These are phyloP conservation scores for Fonsecaea pugnacius DNA, from an alignment of 2,329 filamentous ascomycete species.

Conservation along the genomic window DNA sequence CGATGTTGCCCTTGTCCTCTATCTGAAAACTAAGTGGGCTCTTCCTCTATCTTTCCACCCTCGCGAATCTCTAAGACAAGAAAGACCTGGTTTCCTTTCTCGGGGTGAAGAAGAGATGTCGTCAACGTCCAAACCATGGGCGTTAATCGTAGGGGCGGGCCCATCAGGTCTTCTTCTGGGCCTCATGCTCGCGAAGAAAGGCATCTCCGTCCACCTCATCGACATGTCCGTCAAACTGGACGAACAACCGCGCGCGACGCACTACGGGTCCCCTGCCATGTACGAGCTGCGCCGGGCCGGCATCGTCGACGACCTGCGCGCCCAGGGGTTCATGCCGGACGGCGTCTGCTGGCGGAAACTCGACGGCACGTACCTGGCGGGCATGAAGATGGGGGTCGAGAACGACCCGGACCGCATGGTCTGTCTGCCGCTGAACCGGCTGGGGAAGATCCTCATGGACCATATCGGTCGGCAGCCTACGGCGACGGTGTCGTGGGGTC, in stretches of 20 bases:
- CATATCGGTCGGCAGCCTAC: conserved; percentile 44
- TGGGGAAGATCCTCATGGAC: conserved; percentile 49
- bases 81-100: not conserved
- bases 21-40: not conserved
- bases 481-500: conserved; percentile 51
- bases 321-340: conserved; percentile 49
- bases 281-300: conserved; percentile 63
- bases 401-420: conserved; percentile 47
- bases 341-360: conserved; percentile 53
- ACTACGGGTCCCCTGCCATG: conserved; percentile 64
- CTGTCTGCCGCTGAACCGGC: conserved; percentile 50
- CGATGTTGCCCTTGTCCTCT: not conserved
- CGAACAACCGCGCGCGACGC: conserved; percentile 65
- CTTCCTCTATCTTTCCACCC: not conserved
- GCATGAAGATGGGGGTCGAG: conserved; percentile 41
- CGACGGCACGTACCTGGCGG: conserved; percentile 43
- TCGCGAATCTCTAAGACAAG: not conserved
- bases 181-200: conserved; percentile 41
- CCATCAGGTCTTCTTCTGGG: conserved; percentile 42
- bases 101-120: not conserved
- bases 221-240: conserved; percentile 61
- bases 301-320: conserved; percentile 57
- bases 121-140: conserved; percentile 18
- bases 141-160: conserved; percentile 42
- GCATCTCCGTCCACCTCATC: conserved; percentile 46